Evolutionary conservation across 1,284 basidiomycete genomes (phyloP).

Genomic region (Sanghuangporus baumii): DNA sequence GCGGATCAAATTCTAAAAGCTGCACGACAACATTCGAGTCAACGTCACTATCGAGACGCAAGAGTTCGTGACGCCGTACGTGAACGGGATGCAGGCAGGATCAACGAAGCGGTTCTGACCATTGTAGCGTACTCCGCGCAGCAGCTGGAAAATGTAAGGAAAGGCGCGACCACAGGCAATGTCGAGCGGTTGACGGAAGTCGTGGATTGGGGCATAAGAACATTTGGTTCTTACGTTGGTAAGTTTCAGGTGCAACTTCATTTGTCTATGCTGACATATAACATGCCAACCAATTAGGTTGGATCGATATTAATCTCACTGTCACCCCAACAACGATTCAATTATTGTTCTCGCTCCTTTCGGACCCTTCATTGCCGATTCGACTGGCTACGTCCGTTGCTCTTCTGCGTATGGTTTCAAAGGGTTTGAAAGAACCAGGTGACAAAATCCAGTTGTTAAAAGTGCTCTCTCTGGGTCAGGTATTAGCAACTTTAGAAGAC

Average conservation of each 20-base stretch:
- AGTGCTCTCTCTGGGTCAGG: conserved; percentile 79
- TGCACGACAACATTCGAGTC: conserved; percentile 65
- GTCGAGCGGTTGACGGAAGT: conserved; percentile 68
- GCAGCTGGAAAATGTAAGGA: conserved; percentile 48
- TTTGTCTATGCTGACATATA: background rate
- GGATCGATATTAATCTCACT: conserved; percentile 97
- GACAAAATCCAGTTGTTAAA: conserved; percentile 92
- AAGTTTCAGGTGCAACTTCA: conserved; percentile 31
- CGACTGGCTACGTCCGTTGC: conserved; percentile 81
- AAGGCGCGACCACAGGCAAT: conserved; percentile 35
- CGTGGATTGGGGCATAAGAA: conserved; percentile 84
- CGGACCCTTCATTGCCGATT: conserved; percentile 73
- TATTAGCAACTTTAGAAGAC: conserved; percentile 74
- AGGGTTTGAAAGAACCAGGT: conserved; percentile 88
- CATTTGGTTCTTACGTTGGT: conserved; percentile 94
- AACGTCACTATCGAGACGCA: conserved; percentile 74
- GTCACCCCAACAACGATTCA: conserved; percentile 88
- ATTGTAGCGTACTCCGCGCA: conserved; percentile 76
- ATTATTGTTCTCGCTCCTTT: conserved; percentile 81
- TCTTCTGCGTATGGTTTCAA: conserved; percentile 78
- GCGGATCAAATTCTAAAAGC: conserved; percentile 87
- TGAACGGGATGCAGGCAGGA: conserved; percentile 79
- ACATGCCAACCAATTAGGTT: conserved; percentile 49
- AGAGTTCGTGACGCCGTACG: conserved; percentile 87
- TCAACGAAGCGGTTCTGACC: conserved; percentile 84